A percentile compares a stretch with the other conserved stretches of the same genome.
Evolutionary conservation across 1,284 basidiomycete species (phyloP).

Genomic region (Mycena sp.): DNA sequence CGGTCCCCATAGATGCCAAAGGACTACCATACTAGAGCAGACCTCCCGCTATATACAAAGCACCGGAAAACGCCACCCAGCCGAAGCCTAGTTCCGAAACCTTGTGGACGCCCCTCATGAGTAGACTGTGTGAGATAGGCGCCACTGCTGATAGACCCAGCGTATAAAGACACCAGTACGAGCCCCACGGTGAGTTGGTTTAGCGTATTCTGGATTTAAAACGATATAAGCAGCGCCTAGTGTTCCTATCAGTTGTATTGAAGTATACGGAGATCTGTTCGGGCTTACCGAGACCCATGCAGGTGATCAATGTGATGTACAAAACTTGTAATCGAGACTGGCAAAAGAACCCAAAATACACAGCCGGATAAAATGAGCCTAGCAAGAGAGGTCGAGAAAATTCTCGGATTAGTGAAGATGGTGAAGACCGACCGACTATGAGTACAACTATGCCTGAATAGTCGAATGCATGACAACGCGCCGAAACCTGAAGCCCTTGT

Average conservation of each 20-base stretch:
- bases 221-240: slow-evolving; percentile 80
- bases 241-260: not conserved
- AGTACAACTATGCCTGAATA: slow-evolving; percentile 74
- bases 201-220: slow-evolving; percentile 81
- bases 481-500: slow-evolving; percentile 51
- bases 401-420: not conserved
- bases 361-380: slow-evolving; percentile 83
- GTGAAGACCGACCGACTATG: slow-evolving; percentile 34
- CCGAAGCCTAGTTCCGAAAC: slow-evolving; percentile 73
- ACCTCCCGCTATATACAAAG: slow-evolving; percentile 80
- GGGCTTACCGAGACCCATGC: slow-evolving; percentile 68
- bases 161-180: slow-evolving; percentile 85
- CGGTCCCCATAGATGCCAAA: no score
- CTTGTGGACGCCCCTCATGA: slow-evolving; percentile 64
- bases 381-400: slow-evolving; percentile 35
- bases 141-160: slow-evolving; percentile 81
- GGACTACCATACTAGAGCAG: slow-evolving; percentile 90
- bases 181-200: slow-evolving; percentile 78
- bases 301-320: slow-evolving; percentile 64
- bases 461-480: slow-evolving; percentile 70
- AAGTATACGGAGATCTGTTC: not conserved
- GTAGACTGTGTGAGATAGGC: slow-evolving; percentile 75
- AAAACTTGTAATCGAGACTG: slow-evolving; percentile 58
- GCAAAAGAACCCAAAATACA: slow-evolving; percentile 81
- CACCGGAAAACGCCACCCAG: slow-evolving; percentile 75